A percentile compares a stretch with the other conserved stretches of the same genome.
phyloP scores from a whole-genome alignment of 108 stramenopile genomes.

The Cylindrotheca closterium region DNA sequence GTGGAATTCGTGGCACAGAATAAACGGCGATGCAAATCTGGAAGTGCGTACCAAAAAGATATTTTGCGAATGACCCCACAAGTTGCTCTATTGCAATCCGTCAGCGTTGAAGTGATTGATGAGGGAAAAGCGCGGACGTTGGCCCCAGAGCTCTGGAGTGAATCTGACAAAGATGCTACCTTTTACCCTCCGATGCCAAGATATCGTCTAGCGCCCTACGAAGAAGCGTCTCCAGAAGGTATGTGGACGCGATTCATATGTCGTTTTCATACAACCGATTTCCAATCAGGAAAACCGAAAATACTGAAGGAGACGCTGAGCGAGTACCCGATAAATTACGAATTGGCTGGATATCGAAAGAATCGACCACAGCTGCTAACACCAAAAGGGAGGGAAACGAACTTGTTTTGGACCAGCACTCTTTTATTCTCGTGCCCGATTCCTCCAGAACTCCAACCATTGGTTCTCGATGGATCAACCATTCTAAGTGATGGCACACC shows the following conservation, averaged over 20 bases:
- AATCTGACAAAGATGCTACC: conserved; percentile 3
- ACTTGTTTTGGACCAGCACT: conserved; percentile 29
- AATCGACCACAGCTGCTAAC: conserved; percentile 33
- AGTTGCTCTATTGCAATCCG: conserved; percentile 64
- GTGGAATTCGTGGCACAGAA: conserved; percentile 75
- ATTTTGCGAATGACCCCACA: conserved; percentile 56
- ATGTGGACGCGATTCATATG: conserved; percentile 70
- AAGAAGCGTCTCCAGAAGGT: conserved; percentile 48
- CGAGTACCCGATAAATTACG: conserved; percentile 61
- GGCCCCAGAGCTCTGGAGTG: conserved; percentile 57
- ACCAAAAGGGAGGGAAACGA: conserved; percentile 57
- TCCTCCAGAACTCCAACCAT: conserved; percentile 17
- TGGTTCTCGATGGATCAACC: conserved; percentile 3
- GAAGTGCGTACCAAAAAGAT: conserved; percentile 35
- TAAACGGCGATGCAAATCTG: conserved; percentile 72
- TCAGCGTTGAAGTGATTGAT: conserved; percentile 46
- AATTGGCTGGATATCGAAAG: conserved; percentile 61
- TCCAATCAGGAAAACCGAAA: not conserved
- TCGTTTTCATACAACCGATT: conserved; percentile 47
- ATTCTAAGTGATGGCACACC: conserved; percentile 14
- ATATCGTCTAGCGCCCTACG: conserved; percentile 54
- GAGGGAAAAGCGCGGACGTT: conserved; percentile 30
- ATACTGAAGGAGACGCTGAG: conserved; percentile 52
- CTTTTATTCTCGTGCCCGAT: conserved; percentile 70
- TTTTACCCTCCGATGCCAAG: conserved; percentile 9